These are phyloP conservation scores for maize (Zea mays) DNA, from an alignment of 176 grass and related monocot genomes.

Conservation along the genomic window DNA sequence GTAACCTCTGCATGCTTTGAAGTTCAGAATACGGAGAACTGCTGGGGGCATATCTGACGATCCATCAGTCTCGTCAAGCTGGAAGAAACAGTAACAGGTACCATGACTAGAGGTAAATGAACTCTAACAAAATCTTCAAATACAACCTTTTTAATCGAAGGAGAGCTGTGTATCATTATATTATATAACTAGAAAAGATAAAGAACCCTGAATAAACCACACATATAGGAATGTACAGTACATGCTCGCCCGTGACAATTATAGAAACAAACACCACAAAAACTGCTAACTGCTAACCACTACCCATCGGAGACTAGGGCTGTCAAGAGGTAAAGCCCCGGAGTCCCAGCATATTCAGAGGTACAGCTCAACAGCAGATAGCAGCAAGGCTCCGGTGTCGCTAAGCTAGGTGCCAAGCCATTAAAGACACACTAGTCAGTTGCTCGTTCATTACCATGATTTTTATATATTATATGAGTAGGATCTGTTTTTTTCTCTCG, in stretches of 20 bases:
- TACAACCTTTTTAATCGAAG: neutral
- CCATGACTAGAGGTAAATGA: conserved; percentile 29
- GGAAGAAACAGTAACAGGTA: conserved; percentile 28
- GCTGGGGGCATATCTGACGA: conserved; percentile 72
- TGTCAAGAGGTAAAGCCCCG: neutral
- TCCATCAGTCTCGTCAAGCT: conserved; percentile 92
- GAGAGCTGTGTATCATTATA: neutral
- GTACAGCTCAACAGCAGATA: neutral
- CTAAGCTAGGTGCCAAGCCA: neutral
- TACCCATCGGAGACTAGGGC: neutral
- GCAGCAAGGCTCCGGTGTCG: neutral
- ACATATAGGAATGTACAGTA: neutral
- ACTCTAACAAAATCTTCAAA: neutral
- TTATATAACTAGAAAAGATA: neutral
- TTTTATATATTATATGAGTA: no score
- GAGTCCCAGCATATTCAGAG: neutral
- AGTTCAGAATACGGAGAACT: conserved; percentile 80
- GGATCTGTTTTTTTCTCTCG: no score
- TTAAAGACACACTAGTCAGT: neutral
- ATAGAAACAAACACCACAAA: neutral
- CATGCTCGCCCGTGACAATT: neutral
- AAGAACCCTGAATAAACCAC: neutral
- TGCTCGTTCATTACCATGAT: no score
- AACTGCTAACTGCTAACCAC: neutral
- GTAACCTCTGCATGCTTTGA: conserved; percentile 93